Evolutionary conservation across 768 basidiomycete genomes (phyloP), one percentile per base, ranked within the genome.

Genomic region (Russula sp.): DNA sequence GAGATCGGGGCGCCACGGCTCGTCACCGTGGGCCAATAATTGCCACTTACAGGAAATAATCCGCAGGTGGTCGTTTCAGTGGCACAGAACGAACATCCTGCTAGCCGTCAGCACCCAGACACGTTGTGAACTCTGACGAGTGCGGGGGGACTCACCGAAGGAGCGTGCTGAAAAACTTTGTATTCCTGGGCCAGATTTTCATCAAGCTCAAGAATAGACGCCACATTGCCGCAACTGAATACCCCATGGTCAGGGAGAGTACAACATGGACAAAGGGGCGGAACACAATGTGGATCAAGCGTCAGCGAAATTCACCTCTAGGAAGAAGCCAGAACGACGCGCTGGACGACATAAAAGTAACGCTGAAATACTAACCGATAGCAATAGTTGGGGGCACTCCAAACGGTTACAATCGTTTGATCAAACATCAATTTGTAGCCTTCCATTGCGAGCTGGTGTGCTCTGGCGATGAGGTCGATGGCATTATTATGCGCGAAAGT

Each of bases 341-440:
- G 2, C 20, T 24, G n/a, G 26, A 32, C 14, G 40, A 49, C 44
- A 61, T 32, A 16, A 36, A 51, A 49, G 34, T 13, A 63, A 61
- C n/a, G 65, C 52, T 36, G 60, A 18, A 20, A 81, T 87, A 67
- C 71, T 57, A 7, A 96, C 91, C 95, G 81, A 76, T 98, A 98
- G 76, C 96, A 98, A 74, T 98, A 98, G 76, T 98, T 98, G 16
- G 95, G 96, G 3, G 94, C 95, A 71, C 90, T 93, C 95, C 96
- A 98, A 46, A 98, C 94, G 9, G 96, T 98, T 36, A 98, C 96
- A 69, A 98, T 95, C 50, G 85, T 88, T 58, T 84, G 79, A 75
- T 98, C 95, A 71, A 97, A 97, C 94, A 98, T 96, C 75, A 94
- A 82, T 78, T 97, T 98, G 77, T 85, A 97, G 24, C 94, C 94